These are phyloP conservation scores for Stemphylium beticola DNA, from an alignment of 2,329 filamentous ascomycete genomes.

Conservation along the genomic window DNA sequence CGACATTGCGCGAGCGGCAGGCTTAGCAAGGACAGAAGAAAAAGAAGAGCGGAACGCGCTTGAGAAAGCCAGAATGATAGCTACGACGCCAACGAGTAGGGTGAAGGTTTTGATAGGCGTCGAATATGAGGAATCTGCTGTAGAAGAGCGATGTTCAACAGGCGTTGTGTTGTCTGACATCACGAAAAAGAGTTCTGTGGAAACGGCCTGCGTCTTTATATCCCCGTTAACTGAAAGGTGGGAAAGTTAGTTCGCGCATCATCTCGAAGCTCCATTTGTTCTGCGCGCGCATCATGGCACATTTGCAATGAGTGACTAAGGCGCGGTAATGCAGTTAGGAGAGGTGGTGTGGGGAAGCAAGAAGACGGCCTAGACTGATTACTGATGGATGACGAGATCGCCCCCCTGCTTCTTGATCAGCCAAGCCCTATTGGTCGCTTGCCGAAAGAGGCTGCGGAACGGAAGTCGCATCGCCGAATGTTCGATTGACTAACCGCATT, in stretches of 20 bases:
- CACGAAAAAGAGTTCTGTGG: conserved; percentile 18
- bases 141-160: conserved; percentile 19
- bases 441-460: conserved; percentile 15
- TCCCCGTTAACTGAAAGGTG: conserved; percentile 16
- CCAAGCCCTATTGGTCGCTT: conserved; percentile 32
- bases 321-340: conserved; percentile 19
- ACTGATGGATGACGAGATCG: conserved; percentile 41
- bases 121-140: conserved; percentile 21
- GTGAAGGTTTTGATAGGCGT: conserved; percentile 37
- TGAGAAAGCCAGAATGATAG: conserved; percentile 56
- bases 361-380: conserved; percentile 23
- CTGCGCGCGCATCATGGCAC: conserved; percentile 22
- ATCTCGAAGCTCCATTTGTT: conserved; percentile 30
- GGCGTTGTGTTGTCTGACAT: conserved; percentile 42
- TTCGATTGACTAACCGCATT: background rate
- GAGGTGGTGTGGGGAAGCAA: conserved; percentile 4
- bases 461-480: no score
- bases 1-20: conserved; percentile 48
- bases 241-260: conserved; percentile 28
- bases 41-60: conserved; percentile 48
- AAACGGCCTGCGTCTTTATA: conserved; percentile 35
- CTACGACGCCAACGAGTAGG: conserved; percentile 43
- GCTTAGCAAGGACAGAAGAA: conserved; percentile 41
- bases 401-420: conserved; percentile 18
- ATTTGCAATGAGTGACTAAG: conserved; percentile 48